A percentile compares a stretch with the other conserved stretches of the same genome.
These are phyloP conservation scores for Lactifluus hygrophoroides DNA, from an alignment of 768 basidiomycete species.

Conservation along the genomic window DNA sequence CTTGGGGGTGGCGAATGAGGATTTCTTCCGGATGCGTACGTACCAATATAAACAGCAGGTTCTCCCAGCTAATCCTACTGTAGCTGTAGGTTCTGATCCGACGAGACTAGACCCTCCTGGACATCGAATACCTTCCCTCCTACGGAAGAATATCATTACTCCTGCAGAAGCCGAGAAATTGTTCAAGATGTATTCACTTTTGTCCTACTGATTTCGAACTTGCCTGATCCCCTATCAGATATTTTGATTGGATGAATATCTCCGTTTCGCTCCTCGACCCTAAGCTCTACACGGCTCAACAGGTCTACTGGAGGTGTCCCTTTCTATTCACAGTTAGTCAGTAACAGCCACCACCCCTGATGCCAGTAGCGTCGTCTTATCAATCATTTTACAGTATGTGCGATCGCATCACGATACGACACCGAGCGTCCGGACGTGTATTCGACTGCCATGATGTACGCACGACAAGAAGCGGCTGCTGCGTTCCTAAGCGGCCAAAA, in stretches of 20 bases:
- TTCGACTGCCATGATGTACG: constrained; percentile 58
- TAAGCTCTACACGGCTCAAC: constrained; percentile 75
- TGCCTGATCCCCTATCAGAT: constrained; percentile 12
- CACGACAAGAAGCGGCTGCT: constrained; percentile 66
- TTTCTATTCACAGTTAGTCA: constrained; percentile 89
- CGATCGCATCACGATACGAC: constrained; percentile 75
- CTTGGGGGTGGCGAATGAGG: constrained; percentile 45
- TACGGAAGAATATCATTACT: constrained; percentile 20
- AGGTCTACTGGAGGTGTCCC: constrained; percentile 74
- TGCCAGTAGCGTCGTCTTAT: not conserved
- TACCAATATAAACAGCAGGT: not conserved
- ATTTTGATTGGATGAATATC: constrained; percentile 67
- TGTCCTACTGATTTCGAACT: not conserved
- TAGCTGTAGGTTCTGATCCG: constrained; percentile 11
- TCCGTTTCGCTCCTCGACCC: constrained; percentile 80
- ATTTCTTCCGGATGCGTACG: constrained; percentile 50
- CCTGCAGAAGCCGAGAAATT: constrained; percentile 18
- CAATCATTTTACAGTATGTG: constrained; percentile 51
- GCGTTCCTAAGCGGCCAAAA: constrained; percentile 69
- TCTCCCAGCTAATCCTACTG: not conserved
- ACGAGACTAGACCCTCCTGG: constrained; percentile 11
- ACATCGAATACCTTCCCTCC: constrained; percentile 13
- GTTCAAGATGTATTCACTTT: constrained; percentile 18
- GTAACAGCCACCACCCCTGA: constrained; percentile 28
- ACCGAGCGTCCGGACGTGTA: constrained; percentile 65